Base-by-base conservation (phyloP, 1,284 basidiomycete species). In the Tylopilus sp. region DNA sequence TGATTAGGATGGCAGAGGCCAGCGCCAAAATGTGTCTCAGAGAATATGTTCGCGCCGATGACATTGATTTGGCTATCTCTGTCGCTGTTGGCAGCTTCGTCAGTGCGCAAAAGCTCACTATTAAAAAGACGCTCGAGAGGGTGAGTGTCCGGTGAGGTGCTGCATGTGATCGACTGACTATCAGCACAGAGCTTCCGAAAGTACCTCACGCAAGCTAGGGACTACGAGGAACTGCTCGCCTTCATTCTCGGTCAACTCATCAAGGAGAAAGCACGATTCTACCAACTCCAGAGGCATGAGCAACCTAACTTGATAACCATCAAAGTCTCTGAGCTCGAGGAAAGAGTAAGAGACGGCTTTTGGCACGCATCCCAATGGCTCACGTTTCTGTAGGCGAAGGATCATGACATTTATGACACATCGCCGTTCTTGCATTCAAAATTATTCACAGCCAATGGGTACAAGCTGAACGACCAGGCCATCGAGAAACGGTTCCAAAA, bases 1-100 rank as follows among this genome's bases (percentile, higher is more conserved):
- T 97, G 91, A 99, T 99, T 70, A 85, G 96, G 39, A 99, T 99
- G 96, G 83, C 93, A 2, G 95, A 99, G 70, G 94, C 96, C 14
- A 93, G 89, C 60, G 96, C 95, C 40, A 97, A 97, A 77, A 99
- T 99, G 95, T 88, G 94, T 52, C 74, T 99, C 56, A 80, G 96
- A 44, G 96, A 99, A 70, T 97, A 91, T 64, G 96, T 99, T 42
- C 83, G 96, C 35, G 77, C 85, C 12, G 96, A 99, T 69, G 96
- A 99, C 67, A 94, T 99, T 60, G 94, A 99, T 68, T 73, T 98
- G 46, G 95, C 96, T 2, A 98, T 99, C 59, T 91, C 92, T 57
- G 94, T 97, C 34, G 89, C 92, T 2, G 85, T 99, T 24, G 87
- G 88, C 52, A 94, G 90, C 71, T 99, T 99, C 68, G 91, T 99